These are phyloP conservation scores for barrel medic (Medicago truncatula) DNA, from an alignment of 306 rosid species.

Conservation along the genomic window DNA sequence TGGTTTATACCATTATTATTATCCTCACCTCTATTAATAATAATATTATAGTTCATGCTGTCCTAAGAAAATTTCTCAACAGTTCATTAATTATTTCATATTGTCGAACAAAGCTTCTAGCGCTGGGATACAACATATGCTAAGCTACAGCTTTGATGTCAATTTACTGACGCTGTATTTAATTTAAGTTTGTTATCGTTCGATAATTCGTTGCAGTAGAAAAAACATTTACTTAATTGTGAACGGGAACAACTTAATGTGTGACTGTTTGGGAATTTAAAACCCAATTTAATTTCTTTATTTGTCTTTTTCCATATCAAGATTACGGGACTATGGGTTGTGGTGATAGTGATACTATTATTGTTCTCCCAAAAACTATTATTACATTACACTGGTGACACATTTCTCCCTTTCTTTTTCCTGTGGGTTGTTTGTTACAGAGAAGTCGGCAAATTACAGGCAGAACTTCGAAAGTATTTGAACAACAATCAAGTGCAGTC, in stretches of 20 bases:
- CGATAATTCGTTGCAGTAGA: neutral
- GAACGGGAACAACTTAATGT: slow-evolving; percentile 12
- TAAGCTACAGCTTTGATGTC: slow-evolving; percentile 14
- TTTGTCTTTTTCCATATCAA: slow-evolving; percentile 4
- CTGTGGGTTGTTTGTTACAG: slow-evolving; percentile 55
- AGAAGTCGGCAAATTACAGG: slow-evolving; percentile 60
- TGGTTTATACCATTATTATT: slow-evolving; percentile 29
- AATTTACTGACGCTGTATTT: too few species aligned
- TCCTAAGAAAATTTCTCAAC: too few species aligned
- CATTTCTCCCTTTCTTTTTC: slow-evolving; percentile 19
- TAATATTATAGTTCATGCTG: neutral
- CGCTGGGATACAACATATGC: too few species aligned
- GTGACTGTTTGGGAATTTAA: slow-evolving; percentile 37
- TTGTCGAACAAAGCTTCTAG: too few species aligned
- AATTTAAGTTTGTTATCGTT: too few species aligned
- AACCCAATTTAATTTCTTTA: slow-evolving; percentile 24
- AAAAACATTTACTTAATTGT: slow-evolving; percentile 15
- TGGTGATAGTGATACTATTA: slow-evolving; percentile 24
- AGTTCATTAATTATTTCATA: too few species aligned
- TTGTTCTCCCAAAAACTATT: slow-evolving; percentile 14
- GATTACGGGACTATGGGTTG: neutral
- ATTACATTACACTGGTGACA: slow-evolving; percentile 31
- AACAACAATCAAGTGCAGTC: slow-evolving; percentile 56
- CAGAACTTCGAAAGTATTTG: slow-evolving; percentile 57
- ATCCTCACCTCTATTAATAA: too few species aligned